Percentiles rank a stretch among this genome's conserved stretches.
Evolutionary conservation across 768 basidiomycete species (phyloP).

Genomic region (Russula olivacea): DNA sequence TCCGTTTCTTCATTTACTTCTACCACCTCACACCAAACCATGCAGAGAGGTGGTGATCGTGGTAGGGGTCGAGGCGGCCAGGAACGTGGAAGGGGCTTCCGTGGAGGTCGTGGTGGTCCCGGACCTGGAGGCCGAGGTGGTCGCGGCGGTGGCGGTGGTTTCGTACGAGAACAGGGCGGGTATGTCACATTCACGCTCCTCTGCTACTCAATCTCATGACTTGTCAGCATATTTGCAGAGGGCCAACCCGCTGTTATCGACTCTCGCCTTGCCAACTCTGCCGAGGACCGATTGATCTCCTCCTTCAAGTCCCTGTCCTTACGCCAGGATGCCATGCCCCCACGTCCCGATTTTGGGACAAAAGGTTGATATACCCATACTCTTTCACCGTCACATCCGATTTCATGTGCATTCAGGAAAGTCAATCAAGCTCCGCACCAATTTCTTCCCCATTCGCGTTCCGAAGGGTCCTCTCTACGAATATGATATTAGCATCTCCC

Average conservation of each 20-base stretch:
- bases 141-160: slow-evolving; percentile 26
- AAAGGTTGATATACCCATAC: slow-evolving; percentile 14
- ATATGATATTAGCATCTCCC: slow-evolving; percentile 43
- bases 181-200: slow-evolving; percentile 25
- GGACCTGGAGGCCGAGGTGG: slow-evolving; percentile 32
- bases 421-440: slow-evolving; percentile 44
- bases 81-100: slow-evolving; percentile 26
- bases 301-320: slow-evolving; percentile 32
- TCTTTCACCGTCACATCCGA: neutral
- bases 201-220: neutral
- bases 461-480: slow-evolving; percentile 45
- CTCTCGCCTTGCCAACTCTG: slow-evolving; percentile 42
- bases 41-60: slow-evolving; percentile 28
- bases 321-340: slow-evolving; percentile 35
- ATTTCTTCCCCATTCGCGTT: slow-evolving; percentile 47
- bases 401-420: slow-evolving; percentile 29
- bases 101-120: slow-evolving; percentile 25
- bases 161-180: slow-evolving; percentile 37
- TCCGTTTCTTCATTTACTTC: neutral
- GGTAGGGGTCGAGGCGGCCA: slow-evolving; percentile 26
- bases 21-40: neutral
- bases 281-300: slow-evolving; percentile 40
- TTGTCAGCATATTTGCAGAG: slow-evolving; percentile 38
- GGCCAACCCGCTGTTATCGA: slow-evolving; percentile 44
- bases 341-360: slow-evolving; percentile 45